A percentile compares a stretch with the other conserved stretches of the same genome.
These are phyloP conservation scores for Eucalyptus camaldulensis DNA, from an alignment of 345 rosid genomes.

Conservation along the genomic window DNA sequence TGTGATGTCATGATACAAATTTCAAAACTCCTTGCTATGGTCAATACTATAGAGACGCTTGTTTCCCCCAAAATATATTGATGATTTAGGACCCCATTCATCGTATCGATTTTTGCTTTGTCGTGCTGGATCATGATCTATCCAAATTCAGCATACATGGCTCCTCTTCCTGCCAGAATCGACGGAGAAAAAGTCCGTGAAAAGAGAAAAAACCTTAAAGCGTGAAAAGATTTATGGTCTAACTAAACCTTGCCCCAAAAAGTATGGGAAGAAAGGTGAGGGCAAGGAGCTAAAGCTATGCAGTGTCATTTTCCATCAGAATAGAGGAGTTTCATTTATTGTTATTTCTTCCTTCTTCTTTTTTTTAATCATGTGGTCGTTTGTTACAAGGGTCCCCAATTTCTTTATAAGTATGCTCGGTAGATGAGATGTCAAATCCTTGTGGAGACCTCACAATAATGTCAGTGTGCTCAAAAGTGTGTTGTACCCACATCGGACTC, in stretches of 20 bases:
- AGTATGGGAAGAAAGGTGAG: not conserved
- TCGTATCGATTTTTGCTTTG: not conserved
- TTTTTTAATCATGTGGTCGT: not conserved
- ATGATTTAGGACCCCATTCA: not conserved
- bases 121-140: not conserved
- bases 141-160: not conserved
- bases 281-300: not conserved
- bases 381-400: not conserved
- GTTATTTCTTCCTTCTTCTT: not conserved
- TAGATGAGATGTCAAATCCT: not conserved
- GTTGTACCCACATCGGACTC: not conserved
- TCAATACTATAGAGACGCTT: not conserved
- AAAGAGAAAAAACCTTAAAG: not conserved
- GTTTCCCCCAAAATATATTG: not conserved
- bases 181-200: not conserved
- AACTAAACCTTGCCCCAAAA: not conserved
- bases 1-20: not conserved
- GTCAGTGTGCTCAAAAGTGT: not conserved
- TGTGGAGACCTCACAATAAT: not conserved
- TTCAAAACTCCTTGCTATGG: not conserved
- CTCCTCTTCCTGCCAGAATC: not conserved
- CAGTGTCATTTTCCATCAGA: not conserved
- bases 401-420: not conserved
- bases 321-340: not conserved
- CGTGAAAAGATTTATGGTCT: not conserved